Evolutionary conservation across 176 grass and related monocot genomes (phyloP).

Genomic region (Zizania latifolia): DNA sequence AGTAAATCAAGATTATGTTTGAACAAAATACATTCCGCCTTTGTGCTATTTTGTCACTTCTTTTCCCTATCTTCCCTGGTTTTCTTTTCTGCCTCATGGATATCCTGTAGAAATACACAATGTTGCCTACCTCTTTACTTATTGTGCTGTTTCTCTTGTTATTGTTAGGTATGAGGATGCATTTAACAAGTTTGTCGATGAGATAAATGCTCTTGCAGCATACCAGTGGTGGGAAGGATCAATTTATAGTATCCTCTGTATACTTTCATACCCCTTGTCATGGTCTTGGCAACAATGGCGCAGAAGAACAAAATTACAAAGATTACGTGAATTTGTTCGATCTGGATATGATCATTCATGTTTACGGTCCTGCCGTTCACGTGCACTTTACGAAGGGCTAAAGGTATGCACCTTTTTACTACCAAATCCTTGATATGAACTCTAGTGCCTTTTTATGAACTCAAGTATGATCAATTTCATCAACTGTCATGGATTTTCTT

Average conservation of each 20-base stretch:
- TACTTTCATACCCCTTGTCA: constrained; percentile 74
- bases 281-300: constrained; percentile 99
- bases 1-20: constrained; percentile 10
- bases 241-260: constrained; percentile 63
- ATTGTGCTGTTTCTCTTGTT: neutral
- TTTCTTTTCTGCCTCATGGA: constrained; percentile 1
- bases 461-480: neutral
- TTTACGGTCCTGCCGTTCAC: constrained; percentile 83
- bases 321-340: constrained; percentile 91
- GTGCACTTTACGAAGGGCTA: constrained; percentile 92
- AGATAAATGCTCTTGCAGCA: constrained; percentile 80
- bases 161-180: constrained; percentile 74
- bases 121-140: neutral
- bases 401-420: constrained; percentile 51
- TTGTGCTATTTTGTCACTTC: neutral
- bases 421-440: neutral
- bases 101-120: neutral
- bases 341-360: constrained; percentile 97
- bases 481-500: neutral
- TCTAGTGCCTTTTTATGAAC: neutral
- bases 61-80: neutral
- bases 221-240: constrained; percentile 99
- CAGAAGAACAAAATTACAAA: constrained; percentile 76
- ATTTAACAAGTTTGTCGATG: constrained; percentile 94
- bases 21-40: constrained; percentile 6